phyloP scores from a whole-genome alignment of 1,284 basidiomycete genomes.

The Tilletia walkeri region DNA sequence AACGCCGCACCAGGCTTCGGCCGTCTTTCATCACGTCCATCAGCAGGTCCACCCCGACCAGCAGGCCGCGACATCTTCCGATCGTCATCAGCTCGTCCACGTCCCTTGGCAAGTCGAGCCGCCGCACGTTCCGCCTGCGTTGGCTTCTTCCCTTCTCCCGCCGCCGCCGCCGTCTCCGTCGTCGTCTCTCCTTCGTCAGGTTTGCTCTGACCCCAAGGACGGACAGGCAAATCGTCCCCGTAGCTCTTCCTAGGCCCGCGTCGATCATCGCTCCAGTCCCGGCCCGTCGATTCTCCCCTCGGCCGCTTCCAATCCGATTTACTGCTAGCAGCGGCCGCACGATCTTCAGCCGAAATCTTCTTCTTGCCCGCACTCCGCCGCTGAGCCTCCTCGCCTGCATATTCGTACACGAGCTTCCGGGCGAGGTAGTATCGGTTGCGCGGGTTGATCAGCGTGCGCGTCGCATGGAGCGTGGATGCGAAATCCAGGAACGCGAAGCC shows the following conservation, averaged over 20 bases:
- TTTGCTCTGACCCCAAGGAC: constrained; percentile 16
- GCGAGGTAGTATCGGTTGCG: constrained; percentile 82
- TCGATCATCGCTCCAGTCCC: constrained; percentile 24
- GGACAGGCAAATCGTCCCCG: constrained; percentile 1
- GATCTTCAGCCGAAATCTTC: constrained; percentile 32
- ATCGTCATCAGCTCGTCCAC: constrained; percentile 22
- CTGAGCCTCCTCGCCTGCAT: constrained; percentile 79
- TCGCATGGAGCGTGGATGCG: constrained; percentile 72
- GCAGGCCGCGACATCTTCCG: neutral
- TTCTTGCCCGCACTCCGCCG: constrained; percentile 49
- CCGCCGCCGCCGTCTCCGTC: neutral
- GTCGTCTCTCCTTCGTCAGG: neutral
- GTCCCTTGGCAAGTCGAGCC: constrained; percentile 26
- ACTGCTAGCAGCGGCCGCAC: neutral
- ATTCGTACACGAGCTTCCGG: constrained; percentile 81
- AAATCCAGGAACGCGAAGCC: constrained; percentile 97
- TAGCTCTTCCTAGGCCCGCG: neutral
- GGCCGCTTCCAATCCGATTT: neutral
- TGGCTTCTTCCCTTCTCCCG: constrained; percentile 42
- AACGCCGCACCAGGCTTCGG: constrained; percentile 85
- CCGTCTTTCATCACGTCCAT: constrained; percentile 56
- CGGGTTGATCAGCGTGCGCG: constrained; percentile 74
- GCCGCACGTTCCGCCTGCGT: constrained; percentile 41
- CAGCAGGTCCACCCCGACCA: neutral
- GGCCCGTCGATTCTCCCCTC: neutral